phyloP scores from a whole-genome alignment of 2,329 filamentous ascomycete genomes.

The Aspergillus uvarum region DNA sequence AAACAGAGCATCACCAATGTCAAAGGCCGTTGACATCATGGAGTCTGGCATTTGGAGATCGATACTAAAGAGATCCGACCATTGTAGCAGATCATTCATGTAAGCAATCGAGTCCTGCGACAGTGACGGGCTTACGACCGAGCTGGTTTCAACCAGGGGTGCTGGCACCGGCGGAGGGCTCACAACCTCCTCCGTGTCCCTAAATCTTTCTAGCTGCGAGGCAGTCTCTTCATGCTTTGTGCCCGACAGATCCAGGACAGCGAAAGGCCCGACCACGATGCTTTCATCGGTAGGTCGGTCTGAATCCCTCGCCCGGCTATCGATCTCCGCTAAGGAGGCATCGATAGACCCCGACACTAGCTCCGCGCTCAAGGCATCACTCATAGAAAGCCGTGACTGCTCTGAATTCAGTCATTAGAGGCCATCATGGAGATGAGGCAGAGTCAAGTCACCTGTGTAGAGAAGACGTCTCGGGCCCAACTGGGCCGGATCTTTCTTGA shows the following conservation, averaged over 20 bases:
- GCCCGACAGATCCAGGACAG: conserved; percentile 27
- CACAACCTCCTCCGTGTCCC: neutral
- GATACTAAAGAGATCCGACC: conserved; percentile 35
- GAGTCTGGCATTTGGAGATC: conserved; percentile 24
- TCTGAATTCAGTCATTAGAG: conserved; percentile 17
- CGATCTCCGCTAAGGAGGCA: conserved; percentile 34
- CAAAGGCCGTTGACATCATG: conserved; percentile 15
- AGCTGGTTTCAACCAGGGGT: neutral
- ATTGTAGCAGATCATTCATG: conserved; percentile 34
- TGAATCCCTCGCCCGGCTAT: conserved; percentile 27
- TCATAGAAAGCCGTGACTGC: conserved; percentile 34
- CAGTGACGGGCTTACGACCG: conserved; percentile 1
- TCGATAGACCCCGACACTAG: conserved; percentile 33
- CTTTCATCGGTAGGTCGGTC: conserved; percentile 16
- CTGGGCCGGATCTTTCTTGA: conserved; percentile 9
- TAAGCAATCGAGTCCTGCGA: conserved; percentile 10
- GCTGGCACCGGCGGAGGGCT: neutral
- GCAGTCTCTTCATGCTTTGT: neutral
- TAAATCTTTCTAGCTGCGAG: neutral
- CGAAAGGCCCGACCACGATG: conserved; percentile 33
- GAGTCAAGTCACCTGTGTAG: conserved; percentile 28
- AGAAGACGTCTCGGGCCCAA: conserved; percentile 31
- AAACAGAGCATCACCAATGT: neutral
- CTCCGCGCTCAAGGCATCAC: conserved; percentile 24
- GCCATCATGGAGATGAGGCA: neutral